Base-by-base conservation (phyloP, 345 rosid genomes). In the Populus ilicifolia region DNA sequence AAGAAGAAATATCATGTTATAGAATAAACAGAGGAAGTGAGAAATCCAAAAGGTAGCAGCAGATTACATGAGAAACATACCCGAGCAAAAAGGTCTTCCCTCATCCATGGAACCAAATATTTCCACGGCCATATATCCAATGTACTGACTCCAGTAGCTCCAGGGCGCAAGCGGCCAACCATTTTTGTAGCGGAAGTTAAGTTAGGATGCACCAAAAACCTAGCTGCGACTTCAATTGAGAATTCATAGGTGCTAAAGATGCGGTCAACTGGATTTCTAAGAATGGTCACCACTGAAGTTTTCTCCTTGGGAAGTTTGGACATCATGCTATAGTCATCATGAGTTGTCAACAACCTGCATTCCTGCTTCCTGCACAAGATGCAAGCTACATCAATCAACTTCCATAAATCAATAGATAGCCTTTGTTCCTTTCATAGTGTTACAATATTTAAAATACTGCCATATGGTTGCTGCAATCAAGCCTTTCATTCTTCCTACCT, bases 121-220 rank as follows among this genome's bases (percentile, higher is more conserved):
- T 93, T 96, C 99, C 99, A 96, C 46, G 99, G 99, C 99, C 99
- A 96, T 80, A 96, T 93, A 83, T 96, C 94, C 77, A 96, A 85
- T 18, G 99, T 96, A 82, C 97, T 96, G 71, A 96, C 90, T 76
- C 91, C 94, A 48, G 79, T 83, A 67, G 68, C 70, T 84, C 84
- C 90, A 73, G 85, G 20, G 43, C 92, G 97, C 83, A 93, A 39
- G 38, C 91, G 97, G 67, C 71, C 54, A 86, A 93, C 76, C 92
- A 92, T 90, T 86, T 67, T 80, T 9, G 84, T 85, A 13, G 93
- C 99, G 77, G 96, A 90, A 68, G 92, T 91, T 81, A 96, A 80
- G 86, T 96, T 93, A 68, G 98, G 94, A 83, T 96, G 98, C 88
- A 95, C 91, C 89, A 95, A 82, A 86, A 95, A 95, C 84, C 99